phyloP scores from a whole-genome alignment of 495 filamentous ascomycete species.

The Penicillium angulare region DNA sequence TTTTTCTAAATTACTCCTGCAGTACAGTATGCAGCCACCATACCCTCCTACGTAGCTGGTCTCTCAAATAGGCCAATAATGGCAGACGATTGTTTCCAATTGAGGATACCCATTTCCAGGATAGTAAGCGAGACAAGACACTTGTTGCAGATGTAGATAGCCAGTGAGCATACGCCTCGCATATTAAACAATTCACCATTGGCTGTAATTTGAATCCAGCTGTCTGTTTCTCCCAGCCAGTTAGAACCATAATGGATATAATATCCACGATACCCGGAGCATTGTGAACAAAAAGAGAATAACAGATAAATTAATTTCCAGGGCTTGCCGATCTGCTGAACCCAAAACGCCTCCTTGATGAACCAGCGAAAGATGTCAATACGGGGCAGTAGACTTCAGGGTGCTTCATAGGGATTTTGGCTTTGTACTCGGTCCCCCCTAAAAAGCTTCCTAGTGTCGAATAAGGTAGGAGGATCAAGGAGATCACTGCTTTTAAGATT shows the following conservation, averaged over 20 bases:
- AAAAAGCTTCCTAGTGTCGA: background rate
- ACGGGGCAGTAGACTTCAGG: too few relatives aligned
- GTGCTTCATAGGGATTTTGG: background rate
- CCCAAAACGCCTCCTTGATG: background rate
- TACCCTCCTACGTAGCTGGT: background rate
- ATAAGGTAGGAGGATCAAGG: slow-evolving; percentile 5
- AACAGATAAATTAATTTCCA: background rate
- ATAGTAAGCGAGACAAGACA: background rate
- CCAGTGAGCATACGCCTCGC: background rate
- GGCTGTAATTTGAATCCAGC: background rate
- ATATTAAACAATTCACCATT: background rate
- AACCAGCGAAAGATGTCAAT: too few relatives aligned
- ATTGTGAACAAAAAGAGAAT: slow-evolving; percentile 1
- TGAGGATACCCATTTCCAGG: slow-evolving; percentile 12
- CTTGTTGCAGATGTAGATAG: background rate
- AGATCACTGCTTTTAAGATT: slow-evolving; percentile 21
- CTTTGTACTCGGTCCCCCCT: slow-evolving; percentile 1
- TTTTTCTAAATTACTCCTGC: background rate
- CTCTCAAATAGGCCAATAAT: background rate
- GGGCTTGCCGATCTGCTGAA: slow-evolving; percentile 9
- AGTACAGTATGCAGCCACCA: background rate
- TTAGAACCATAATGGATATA: background rate
- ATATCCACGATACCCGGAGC: background rate
- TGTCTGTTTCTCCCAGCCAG: background rate
- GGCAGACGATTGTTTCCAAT: slow-evolving; percentile 13